Evolutionary conservation across 176 grass and related monocot genomes (phyloP).

Genomic region (Oryza nivara): DNA sequence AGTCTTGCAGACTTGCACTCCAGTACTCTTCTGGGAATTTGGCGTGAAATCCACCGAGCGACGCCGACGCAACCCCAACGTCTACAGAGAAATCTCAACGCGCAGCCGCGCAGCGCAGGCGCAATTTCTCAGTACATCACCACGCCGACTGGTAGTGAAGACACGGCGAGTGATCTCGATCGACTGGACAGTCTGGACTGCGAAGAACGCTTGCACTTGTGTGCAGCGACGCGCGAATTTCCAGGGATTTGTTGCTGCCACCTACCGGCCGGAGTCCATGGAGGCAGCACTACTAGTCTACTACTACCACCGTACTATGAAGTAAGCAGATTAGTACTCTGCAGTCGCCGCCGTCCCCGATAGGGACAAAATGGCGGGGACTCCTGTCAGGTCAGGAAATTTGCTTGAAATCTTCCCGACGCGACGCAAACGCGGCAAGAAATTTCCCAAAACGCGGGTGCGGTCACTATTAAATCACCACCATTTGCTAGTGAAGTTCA

Average conservation of each 20-base stretch:
- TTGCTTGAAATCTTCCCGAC: not conserved
- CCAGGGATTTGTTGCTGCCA: not conserved
- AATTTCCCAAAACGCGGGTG: not conserved
- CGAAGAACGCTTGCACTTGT: not conserved
- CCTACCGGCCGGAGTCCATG: not conserved
- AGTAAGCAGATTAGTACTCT: not conserved
- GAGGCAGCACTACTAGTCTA: not conserved
- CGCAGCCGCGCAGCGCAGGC: too few species aligned
- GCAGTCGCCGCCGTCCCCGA: not conserved
- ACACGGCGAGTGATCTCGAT: too few species aligned
- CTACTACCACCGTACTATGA: not conserved
- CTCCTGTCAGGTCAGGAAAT: not conserved
- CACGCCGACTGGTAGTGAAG: too few species aligned
- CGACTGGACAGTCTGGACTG: not conserved
- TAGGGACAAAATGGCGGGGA: not conserved
- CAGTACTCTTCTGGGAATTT: not conserved
- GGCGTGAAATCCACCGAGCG: not conserved
- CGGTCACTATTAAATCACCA: not conserved
- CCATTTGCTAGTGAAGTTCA: too few species aligned
- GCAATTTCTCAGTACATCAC: not conserved
- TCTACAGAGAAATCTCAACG: not conserved
- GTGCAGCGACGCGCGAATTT: not conserved
- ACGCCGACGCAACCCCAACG: too few species aligned
- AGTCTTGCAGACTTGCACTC: not conserved
- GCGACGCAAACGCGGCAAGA: not conserved